Conservation (phyloP, 345 rosid genomes). For the Crucihimalaya himalaica region DNA sequence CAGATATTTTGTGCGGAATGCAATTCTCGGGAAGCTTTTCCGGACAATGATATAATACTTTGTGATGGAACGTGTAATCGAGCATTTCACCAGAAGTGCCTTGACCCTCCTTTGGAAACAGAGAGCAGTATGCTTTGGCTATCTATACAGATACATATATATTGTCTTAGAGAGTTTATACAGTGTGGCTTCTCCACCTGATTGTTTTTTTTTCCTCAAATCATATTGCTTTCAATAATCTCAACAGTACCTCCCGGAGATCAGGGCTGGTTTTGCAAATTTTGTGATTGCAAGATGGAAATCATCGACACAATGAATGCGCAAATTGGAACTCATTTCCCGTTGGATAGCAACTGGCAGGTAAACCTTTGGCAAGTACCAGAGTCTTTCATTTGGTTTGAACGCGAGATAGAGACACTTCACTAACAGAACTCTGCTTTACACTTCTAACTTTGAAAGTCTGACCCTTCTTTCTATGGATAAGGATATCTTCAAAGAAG, state of each 20-base stretch:
- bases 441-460: constrained; percentile 20
- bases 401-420: not conserved
- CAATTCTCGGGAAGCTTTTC: constrained; percentile 79
- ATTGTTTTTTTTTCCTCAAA: not conserved
- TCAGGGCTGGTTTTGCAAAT: constrained; percentile 95
- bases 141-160: not conserved
- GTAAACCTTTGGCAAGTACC: constrained; percentile 42
- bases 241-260: constrained; percentile 93
- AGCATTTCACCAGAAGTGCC: constrained; percentile 93
- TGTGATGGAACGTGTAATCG: constrained; percentile 97
- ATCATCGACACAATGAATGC: constrained; percentile 92
- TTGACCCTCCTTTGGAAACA: constrained; percentile 89
- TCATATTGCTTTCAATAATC: constrained; percentile 31
- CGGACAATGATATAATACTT: constrained; percentile 86
- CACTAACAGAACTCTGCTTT: constrained; percentile 1
- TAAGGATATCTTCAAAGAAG: constrained; percentile 88
- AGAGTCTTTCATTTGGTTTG: constrained; percentile 10
- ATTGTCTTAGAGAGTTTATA: constrained; percentile 1
- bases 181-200: constrained; percentile 13
- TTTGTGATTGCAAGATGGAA: constrained; percentile 89
- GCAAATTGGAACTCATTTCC: constrained; percentile 77
- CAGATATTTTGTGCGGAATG: constrained; percentile 97
- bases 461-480: constrained; percentile 6
- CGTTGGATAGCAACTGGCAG: constrained; percentile 80
- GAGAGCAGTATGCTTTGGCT: constrained; percentile 63